A percentile compares a stretch with the other conserved stretches of the same genome.
Evolutionary conservation across 306 rosid species (phyloP).

Genomic region (Pyrus communis): DNA sequence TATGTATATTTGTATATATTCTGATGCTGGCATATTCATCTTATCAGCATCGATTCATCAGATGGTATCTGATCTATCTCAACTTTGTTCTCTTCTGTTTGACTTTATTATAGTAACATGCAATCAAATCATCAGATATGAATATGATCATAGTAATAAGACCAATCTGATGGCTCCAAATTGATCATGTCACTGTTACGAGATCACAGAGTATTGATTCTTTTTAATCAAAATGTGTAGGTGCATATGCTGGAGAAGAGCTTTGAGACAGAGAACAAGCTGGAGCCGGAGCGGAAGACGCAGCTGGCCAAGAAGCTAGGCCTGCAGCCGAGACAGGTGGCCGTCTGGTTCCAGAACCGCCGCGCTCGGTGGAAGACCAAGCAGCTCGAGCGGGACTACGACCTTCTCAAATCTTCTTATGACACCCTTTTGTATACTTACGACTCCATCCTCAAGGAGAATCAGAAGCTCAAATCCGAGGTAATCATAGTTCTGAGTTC

Average conservation of each 20-base stretch:
- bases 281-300: slow-evolving; percentile 92
- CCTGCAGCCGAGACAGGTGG: slow-evolving; percentile 94
- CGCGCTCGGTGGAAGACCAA: slow-evolving; percentile 99
- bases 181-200: no score
- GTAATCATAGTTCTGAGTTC: slow-evolving; percentile 1
- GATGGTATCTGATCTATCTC: neutral
- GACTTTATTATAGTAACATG: neutral
- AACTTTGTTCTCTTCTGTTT: neutral
- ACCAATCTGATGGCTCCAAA: no score
- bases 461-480: slow-evolving; percentile 85
- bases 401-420: slow-evolving; percentile 76
- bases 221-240: slow-evolving; percentile 24
- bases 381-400: slow-evolving; percentile 95
- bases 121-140: no score
- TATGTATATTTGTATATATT: no score
- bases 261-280: slow-evolving; percentile 93
- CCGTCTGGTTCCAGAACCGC: slow-evolving; percentile 99
- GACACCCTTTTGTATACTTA: slow-evolving; percentile 63
- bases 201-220: neutral
- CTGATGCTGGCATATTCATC: neutral
- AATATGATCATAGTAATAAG: no score
- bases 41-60: neutral
- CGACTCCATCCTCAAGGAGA: slow-evolving; percentile 65
- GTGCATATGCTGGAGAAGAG: slow-evolving; percentile 89
- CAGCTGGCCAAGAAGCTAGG: slow-evolving; percentile 93